These are phyloP conservation scores for Talaromyces liani DNA, from an alignment of 495 filamentous ascomycete species.

Conservation along the genomic window DNA sequence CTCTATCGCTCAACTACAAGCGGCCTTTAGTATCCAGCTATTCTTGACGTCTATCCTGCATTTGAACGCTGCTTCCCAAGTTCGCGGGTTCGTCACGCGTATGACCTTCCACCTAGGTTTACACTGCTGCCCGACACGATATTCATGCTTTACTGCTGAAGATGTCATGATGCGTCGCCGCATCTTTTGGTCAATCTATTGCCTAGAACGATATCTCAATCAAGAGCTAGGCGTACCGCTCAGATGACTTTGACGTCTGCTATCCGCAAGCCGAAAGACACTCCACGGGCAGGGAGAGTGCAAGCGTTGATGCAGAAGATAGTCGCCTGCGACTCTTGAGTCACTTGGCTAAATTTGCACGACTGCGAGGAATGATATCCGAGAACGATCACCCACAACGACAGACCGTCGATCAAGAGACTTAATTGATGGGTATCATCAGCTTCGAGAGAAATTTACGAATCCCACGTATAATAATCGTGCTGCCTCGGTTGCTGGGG, in stretches of 20 bases:
- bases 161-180: slow-evolving; percentile 34
- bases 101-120: slow-evolving; percentile 41
- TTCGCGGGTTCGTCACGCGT: slow-evolving; percentile 38
- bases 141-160: slow-evolving; percentile 27
- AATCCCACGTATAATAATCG: background rate
- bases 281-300: background rate
- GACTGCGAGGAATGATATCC: slow-evolving; percentile 33
- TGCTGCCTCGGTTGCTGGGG: background rate
- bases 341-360: slow-evolving; percentile 34
- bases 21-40: slow-evolving; percentile 35
- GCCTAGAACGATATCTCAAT: slow-evolving; percentile 39
- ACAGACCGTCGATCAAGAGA: background rate
- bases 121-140: slow-evolving; percentile 40
- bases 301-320: slow-evolving; percentile 8
- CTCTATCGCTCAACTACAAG: slow-evolving; percentile 33
- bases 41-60: slow-evolving; percentile 39
- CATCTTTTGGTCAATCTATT: slow-evolving; percentile 46
- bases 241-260: slow-evolving; percentile 46
- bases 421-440: slow-evolving; percentile 7
- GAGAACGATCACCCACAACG: background rate
- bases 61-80: slow-evolving; percentile 40
- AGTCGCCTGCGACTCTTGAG: slow-evolving; percentile 24
- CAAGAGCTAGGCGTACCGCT: slow-evolving; percentile 44
- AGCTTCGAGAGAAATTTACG: background rate
- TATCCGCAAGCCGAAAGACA: slow-evolving; percentile 35